A percentile compares a stretch with the other conserved stretches of the same genome.
These are phyloP conservation scores for Sporormia fimetaria DNA, from an alignment of 495 filamentous ascomycete genomes.

Conservation along the genomic window DNA sequence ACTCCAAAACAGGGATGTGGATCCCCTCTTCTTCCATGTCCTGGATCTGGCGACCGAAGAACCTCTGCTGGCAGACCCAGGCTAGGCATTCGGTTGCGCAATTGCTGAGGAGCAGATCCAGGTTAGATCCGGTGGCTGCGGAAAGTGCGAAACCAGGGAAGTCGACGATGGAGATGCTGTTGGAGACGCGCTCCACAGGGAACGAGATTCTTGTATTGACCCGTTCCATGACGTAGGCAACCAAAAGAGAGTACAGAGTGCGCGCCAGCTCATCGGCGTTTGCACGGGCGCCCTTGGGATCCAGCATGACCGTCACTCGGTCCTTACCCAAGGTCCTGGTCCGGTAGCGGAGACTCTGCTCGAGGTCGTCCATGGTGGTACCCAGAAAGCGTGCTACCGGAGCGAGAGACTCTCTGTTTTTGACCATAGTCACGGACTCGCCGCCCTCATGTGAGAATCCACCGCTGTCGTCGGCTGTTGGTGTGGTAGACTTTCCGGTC, in stretches of 20 bases:
- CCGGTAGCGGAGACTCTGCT: slow-evolving; percentile 83
- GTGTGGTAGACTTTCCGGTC: slow-evolving; percentile 63
- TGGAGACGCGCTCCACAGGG: slow-evolving; percentile 73
- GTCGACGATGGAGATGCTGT: slow-evolving; percentile 89
- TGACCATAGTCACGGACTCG: slow-evolving; percentile 71
- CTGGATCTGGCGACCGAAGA: slow-evolving; percentile 88
- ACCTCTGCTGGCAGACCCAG: slow-evolving; percentile 85
- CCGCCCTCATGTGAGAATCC: slow-evolving; percentile 93
- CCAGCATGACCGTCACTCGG: slow-evolving; percentile 93
- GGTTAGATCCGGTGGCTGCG: slow-evolving; percentile 64
- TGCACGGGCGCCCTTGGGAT: slow-evolving; percentile 74
- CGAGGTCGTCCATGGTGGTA: slow-evolving; percentile 63
- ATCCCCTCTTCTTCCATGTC: slow-evolving; percentile 89
- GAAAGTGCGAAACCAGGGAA: slow-evolving; percentile 90
- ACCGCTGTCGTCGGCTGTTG: slow-evolving; percentile 78
- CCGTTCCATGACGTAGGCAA: slow-evolving; percentile 82
- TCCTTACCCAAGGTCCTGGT: slow-evolving; percentile 91
- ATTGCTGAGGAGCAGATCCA: slow-evolving; percentile 93
- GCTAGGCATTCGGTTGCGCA: slow-evolving; percentile 83
- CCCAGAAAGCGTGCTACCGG: slow-evolving; percentile 89
- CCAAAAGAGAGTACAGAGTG: slow-evolving; percentile 89
- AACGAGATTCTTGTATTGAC: slow-evolving; percentile 88
- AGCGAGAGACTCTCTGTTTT: slow-evolving; percentile 80
- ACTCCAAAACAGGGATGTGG: slow-evolving; percentile 75
- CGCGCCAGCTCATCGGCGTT: slow-evolving; percentile 91